These are phyloP conservation scores for Ocimum tenuiflorum DNA, from an alignment of 257 asterid species.

Conservation along the genomic window DNA sequence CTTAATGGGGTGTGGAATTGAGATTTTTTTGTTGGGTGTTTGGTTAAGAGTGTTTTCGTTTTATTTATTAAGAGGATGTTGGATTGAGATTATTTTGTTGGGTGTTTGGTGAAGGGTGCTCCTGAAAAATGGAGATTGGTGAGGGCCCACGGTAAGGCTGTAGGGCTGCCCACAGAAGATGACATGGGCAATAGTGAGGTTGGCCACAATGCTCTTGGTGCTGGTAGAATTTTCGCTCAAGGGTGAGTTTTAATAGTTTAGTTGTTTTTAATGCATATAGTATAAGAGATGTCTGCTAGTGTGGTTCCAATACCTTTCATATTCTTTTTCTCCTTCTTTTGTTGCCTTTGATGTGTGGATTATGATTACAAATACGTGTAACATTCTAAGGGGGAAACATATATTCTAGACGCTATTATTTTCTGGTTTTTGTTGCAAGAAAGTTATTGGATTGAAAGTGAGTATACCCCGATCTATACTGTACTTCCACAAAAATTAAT, in stretches of 20 bases:
- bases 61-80: neutral
- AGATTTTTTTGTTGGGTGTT: constrained; percentile 14
- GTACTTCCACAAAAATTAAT: neutral
- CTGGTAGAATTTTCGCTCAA: constrained; percentile 94
- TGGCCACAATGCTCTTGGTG: constrained; percentile 99
- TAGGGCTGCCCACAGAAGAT: constrained; percentile 93
- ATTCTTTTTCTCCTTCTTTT: neutral
- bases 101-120: constrained; percentile 61
- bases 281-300: neutral
- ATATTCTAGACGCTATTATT: neutral
- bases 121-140: constrained; percentile 95
- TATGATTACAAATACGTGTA: neutral
- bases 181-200: constrained; percentile 99
- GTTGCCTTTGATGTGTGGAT: neutral
- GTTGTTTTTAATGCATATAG: neutral
- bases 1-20: neutral
- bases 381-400: neutral
- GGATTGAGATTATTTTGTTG: constrained; percentile 12
- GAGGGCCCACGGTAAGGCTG: constrained; percentile 89
- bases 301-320: neutral
- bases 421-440: neutral
- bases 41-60: constrained; percentile 74
- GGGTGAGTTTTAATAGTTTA: constrained; percentile 47
- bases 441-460: neutral
- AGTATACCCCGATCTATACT: neutral